A percentile compares a stretch with the other conserved stretches of the same genome.
These are phyloP conservation scores for Bryopsis sp. DNA, from an alignment of 139 green algal species.

Conservation along the genomic window DNA sequence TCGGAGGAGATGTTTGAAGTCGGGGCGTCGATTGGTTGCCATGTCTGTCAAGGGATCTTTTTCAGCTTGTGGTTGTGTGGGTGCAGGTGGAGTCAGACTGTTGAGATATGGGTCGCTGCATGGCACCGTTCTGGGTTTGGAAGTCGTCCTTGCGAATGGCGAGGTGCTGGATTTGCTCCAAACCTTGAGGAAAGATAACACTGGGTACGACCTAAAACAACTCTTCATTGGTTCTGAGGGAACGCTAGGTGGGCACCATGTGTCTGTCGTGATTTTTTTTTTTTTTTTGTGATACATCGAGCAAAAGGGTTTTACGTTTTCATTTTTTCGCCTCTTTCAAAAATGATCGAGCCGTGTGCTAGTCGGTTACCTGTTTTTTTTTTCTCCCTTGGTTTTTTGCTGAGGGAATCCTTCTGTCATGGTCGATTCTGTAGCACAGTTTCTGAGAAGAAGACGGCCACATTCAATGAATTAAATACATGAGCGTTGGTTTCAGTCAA, in stretches of 20 bases:
- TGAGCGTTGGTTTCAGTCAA: not conserved
- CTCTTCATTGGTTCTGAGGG: slow-evolving; percentile 96
- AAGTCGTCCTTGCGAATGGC: slow-evolving; percentile 84
- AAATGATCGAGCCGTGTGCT: not conserved
- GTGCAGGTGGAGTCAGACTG: slow-evolving; percentile 65
- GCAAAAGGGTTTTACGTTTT: not conserved
- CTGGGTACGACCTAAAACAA: slow-evolving; percentile 96
- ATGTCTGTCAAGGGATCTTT: not conserved
- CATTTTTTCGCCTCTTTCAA: not conserved
- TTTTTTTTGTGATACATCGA: slow-evolving; percentile 22
- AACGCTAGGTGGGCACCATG: slow-evolving; percentile 60
- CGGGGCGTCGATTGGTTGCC: not conserved
- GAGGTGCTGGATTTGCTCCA: slow-evolving; percentile 73
- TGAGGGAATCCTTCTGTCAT: no score
- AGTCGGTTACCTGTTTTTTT: slow-evolving; percentile 4
- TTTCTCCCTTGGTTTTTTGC: not conserved
- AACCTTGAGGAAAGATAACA: slow-evolving; percentile 94
- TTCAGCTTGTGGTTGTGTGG: not conserved
- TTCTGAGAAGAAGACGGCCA: no score
- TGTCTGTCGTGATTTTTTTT: not conserved
- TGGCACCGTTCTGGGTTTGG: slow-evolving; percentile 82
- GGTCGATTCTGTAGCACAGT: no score
- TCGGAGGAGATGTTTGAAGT: no score
- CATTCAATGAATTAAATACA: not conserved
- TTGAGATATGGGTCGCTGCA: slow-evolving; percentile 91